Conservation (phyloP, 139 green algal genomes). For the Auxenochlorella pyrenoidosa region DNA sequence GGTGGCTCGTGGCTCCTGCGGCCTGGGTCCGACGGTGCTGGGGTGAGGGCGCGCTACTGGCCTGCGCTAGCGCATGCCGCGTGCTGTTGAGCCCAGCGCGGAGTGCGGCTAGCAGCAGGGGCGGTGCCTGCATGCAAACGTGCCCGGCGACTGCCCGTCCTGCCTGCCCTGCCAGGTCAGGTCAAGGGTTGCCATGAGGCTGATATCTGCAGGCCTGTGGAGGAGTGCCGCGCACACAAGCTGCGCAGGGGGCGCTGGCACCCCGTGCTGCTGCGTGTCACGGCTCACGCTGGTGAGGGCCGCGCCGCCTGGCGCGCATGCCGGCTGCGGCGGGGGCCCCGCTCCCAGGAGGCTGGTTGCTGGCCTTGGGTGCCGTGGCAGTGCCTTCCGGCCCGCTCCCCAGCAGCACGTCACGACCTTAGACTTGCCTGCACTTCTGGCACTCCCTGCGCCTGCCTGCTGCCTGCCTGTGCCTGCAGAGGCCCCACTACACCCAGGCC, state of each 20-base stretch:
- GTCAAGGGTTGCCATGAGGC: background rate
- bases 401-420: too few relatives aligned
- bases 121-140: background rate
- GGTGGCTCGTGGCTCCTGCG: slow-evolving; percentile 40
- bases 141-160: too few relatives aligned
- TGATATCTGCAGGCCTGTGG: slow-evolving; percentile 31
- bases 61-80: background rate
- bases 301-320: background rate
- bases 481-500: too few relatives aligned
- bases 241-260: slow-evolving; percentile 59
- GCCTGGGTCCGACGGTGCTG: slow-evolving; percentile 59
- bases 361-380: too few relatives aligned
- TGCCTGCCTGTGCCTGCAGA: too few relatives aligned
- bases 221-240: slow-evolving; percentile 49
- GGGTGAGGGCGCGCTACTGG: slow-evolving; percentile 38
- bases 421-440: too few relatives aligned
- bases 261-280: slow-evolving; percentile 60
- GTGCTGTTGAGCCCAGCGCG: background rate
- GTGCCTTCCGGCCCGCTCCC: too few relatives aligned
- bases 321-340: too few relatives aligned
- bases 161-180: too few relatives aligned
- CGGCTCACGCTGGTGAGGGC: slow-evolving; percentile 28
- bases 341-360: too few relatives aligned
- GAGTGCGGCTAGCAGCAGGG: background rate
- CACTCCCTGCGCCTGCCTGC: too few relatives aligned